Conservation (phyloP, 208 protist species). For the Trypanosoma scelopori region DNA sequence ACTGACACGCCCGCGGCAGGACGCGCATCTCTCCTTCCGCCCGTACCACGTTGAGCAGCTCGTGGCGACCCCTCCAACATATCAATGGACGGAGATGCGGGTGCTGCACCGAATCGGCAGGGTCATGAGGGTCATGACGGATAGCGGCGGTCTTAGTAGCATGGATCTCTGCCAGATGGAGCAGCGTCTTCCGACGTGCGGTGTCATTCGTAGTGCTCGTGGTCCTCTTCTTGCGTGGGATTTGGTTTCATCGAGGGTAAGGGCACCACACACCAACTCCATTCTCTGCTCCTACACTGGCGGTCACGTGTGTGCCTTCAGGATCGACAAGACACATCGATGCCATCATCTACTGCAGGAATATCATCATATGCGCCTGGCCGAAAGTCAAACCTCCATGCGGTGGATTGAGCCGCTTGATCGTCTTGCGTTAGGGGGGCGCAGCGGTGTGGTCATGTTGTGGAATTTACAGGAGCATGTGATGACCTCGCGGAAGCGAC, state of each 20-base stretch:
- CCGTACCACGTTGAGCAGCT: constrained; percentile 36
- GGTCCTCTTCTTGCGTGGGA: constrained; percentile 38
- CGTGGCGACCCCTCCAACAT: constrained; percentile 23
- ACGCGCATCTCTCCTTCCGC: constrained; percentile 24
- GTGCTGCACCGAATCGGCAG: constrained; percentile 27
- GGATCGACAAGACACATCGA: constrained; percentile 33
- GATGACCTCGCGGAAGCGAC: constrained; percentile 31
- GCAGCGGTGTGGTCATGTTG: constrained; percentile 40
- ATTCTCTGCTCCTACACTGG: constrained; percentile 49
- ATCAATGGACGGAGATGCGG: constrained; percentile 25
- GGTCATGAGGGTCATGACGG: constrained; percentile 32
- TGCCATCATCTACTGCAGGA: constrained; percentile 29
- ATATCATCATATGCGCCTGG: constrained; percentile 22
- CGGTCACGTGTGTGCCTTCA: constrained; percentile 35
- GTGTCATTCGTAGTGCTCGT: constrained; percentile 18
- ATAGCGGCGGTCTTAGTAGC: constrained; percentile 24
- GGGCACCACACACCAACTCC: constrained; percentile 28
- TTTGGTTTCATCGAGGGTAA: constrained; percentile 33
- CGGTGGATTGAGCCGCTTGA: constrained; percentile 38
- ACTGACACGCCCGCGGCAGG: not conserved
- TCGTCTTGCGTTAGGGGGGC: constrained; percentile 45
- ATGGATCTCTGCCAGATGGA: constrained; percentile 28
- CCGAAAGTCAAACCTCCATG: constrained; percentile 47
- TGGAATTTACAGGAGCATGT: constrained; percentile 37
- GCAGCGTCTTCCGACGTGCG: constrained; percentile 28